phyloP scores from a whole-genome alignment of 78 protist genomes.

The Monocercomonoides exilis region DNA sequence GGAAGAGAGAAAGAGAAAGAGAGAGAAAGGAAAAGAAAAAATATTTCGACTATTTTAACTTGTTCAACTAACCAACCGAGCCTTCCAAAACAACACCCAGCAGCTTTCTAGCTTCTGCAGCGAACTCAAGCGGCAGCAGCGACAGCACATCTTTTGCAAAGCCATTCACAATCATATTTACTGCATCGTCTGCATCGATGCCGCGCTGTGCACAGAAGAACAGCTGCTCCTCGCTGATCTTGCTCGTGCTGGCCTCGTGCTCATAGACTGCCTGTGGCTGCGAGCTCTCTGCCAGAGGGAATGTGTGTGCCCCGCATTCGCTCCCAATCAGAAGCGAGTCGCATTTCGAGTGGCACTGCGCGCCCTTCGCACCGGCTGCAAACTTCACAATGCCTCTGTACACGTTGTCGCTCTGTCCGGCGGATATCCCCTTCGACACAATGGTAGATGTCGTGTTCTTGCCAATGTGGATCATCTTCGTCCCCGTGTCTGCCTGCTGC shows the following conservation, averaged over 20 bases:
- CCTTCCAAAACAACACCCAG: constrained; percentile 24
- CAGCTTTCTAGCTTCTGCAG: constrained; percentile 16
- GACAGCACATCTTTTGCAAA: constrained; percentile 14
- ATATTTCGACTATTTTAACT: too few species aligned
- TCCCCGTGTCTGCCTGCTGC: constrained; percentile 34
- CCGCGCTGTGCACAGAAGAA: constrained; percentile 15
- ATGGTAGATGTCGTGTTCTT: constrained; percentile 4
- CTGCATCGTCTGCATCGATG: constrained; percentile 14
- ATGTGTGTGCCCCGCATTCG: constrained; percentile 6
- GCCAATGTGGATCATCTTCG: constrained; percentile 31
- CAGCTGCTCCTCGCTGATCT: constrained; percentile 21
- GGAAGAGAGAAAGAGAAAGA: background rate
- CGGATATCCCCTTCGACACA: constrained; percentile 29
- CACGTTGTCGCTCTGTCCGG: background rate
- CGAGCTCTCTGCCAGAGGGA: background rate
- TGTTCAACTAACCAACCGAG: constrained; percentile 8
- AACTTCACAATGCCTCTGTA: background rate
- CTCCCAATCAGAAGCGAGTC: constrained; percentile 26
- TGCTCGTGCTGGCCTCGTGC: constrained; percentile 28
- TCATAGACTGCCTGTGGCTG: background rate
- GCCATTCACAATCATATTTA: constrained; percentile 19
- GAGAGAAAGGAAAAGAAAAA: background rate
- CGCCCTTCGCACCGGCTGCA: background rate
- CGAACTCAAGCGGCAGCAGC: constrained; percentile 26
- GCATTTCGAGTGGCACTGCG: constrained; percentile 23